Base-by-base conservation (phyloP, 2,329 filamentous ascomycete genomes). In the Talaromyces piceae region DNA sequence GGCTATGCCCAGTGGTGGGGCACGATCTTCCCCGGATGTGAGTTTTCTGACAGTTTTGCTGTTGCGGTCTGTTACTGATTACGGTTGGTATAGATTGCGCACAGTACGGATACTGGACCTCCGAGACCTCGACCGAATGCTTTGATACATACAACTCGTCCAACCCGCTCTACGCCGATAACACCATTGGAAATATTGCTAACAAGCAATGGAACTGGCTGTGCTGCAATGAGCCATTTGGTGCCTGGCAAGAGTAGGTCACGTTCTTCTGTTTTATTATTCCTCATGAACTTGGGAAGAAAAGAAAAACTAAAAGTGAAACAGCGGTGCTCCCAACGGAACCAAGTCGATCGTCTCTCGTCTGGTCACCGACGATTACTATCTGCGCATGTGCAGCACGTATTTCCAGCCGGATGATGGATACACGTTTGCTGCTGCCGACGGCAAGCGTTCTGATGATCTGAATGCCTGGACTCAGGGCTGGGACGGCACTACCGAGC, bases 211-310 rank as follows among this genome's bases (percentile, higher is more conserved):
- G 79, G 80, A 62, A 70, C 6, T 84, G 81, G 80, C 73, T 82
- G 64, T 70, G 75, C 1, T 84, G 82, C 70, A 83, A 84, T 60
- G 78, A 84, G 61, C 80, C 81, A n/a, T 76, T 80, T 52, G 76
- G 68, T 50, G 80, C 74, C 63, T 82, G 75, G 73, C 77, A 81
- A 61, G 73, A 74, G 68, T 75, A 62, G 58, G 72, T 61, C n/a
- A n/a, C n/a, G n/a, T 41, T 23, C 20, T 3, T 18, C 16, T 11
- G 4, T 4, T 16, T 23, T 18, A 18, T 39, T 16, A 47, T 11
- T 45, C 26, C 3, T n/a, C n/a, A n/a, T n/a, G n/a, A n/a, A n/a
- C n/a, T n/a, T n/a, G n/a, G n/a, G n/a, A 1, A 20, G 16, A 22
- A 13, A 12, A 26, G 12, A 39, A 26, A 26, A 23, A 7, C 13